These are phyloP conservation scores for Xylariaceae sp. DNA, from an alignment of 2,329 filamentous ascomycete genomes.

Conservation along the genomic window DNA sequence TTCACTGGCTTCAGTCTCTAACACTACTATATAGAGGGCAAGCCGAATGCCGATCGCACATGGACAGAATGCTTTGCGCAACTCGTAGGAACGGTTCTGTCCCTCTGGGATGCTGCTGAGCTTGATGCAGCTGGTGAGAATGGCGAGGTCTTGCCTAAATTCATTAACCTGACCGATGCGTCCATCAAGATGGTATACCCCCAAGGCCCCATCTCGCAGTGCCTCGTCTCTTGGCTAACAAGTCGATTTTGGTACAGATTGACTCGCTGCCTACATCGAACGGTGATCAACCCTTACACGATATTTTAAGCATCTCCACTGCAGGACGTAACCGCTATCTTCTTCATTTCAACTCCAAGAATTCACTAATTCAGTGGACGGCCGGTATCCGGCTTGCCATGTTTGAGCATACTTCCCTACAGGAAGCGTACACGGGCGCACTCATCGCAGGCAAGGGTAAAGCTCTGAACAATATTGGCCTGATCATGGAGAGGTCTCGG, in stretches of 20 bases:
- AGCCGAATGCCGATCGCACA: slow-evolving; percentile 75
- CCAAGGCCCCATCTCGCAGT: background rate
- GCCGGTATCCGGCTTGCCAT: slow-evolving; percentile 88
- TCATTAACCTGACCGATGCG: slow-evolving; percentile 95
- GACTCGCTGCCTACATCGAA: slow-evolving; percentile 80
- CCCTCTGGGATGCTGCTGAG: slow-evolving; percentile 90
- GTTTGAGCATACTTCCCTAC: slow-evolving; percentile 86
- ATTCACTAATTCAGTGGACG: slow-evolving; percentile 93
- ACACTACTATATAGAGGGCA: slow-evolving; percentile 59
- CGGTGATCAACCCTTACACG: slow-evolving; percentile 77
- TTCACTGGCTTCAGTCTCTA: slow-evolving; percentile 17
- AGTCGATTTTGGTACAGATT: slow-evolving; percentile 49
- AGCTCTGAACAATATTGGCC: slow-evolving; percentile 78
- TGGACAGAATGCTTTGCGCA: slow-evolving; percentile 98
- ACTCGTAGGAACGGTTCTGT: slow-evolving; percentile 88
- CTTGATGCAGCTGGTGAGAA: slow-evolving; percentile 82
- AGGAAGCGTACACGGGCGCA: slow-evolving; percentile 95
- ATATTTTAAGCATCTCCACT: slow-evolving; percentile 92
- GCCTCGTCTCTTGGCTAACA: background rate
- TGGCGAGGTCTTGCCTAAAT: slow-evolving; percentile 80
- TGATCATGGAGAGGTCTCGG: slow-evolving; percentile 76
- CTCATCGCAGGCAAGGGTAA: slow-evolving; percentile 94
- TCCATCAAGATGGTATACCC: slow-evolving; percentile 87
- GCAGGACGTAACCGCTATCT: slow-evolving; percentile 93
- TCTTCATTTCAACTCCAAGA: slow-evolving; percentile 90